Evolutionary conservation across 2,329 filamentous ascomycete species (phyloP), one percentile per base, ranked within the genome.

Genomic region (Diaporthe sp.): DNA sequence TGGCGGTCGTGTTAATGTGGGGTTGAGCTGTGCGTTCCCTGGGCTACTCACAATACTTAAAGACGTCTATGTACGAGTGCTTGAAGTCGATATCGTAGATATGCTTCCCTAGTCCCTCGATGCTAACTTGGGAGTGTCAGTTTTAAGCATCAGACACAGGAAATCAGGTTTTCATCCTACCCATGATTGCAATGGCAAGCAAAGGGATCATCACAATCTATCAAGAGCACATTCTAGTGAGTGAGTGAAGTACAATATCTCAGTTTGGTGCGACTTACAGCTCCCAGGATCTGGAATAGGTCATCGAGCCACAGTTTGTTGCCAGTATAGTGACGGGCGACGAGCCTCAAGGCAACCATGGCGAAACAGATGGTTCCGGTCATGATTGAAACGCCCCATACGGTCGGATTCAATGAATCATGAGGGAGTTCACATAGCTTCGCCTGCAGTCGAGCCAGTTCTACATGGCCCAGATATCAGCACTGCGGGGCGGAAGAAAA

Each of bases 171-270:
- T 31, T 31, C 13, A 5, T 22, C 65, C 28, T 70, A 42, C 65
- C 49, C 34, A 70, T 13, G 2, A 70, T 22, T 12, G 49, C 49
- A 5, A 55, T 42, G 2, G 65, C 65, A 3, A 70, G 49, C 15
- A 70, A n/a, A 42, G 49, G 65, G 1, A 70, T 70, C 65, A 70
- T 55, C n/a, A 70, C 65, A 55, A 70, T 42, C 65, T 55, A 39
- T 39, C 22, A 20, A 39, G 22, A 39, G 25, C 1, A 37, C 1
- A 10, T 37, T 68, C 10, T 20, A 1, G 31, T 68, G 1, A 68
- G 65, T 1, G 8, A 49, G 2, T 28, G 31, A 20, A 39, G 4
- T 2, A 53, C 1, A 8, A 4, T 13, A 9, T 20, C 7, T 42
- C 3, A 25, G 8, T 37, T 53, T 10, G 22, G 4, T 17, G 15